A percentile compares a stretch with the other conserved stretches of the same genome.
Evolutionary conservation across 2,329 filamentous ascomycete genomes (phyloP).

Genomic region (Cercospora canescens): DNA sequence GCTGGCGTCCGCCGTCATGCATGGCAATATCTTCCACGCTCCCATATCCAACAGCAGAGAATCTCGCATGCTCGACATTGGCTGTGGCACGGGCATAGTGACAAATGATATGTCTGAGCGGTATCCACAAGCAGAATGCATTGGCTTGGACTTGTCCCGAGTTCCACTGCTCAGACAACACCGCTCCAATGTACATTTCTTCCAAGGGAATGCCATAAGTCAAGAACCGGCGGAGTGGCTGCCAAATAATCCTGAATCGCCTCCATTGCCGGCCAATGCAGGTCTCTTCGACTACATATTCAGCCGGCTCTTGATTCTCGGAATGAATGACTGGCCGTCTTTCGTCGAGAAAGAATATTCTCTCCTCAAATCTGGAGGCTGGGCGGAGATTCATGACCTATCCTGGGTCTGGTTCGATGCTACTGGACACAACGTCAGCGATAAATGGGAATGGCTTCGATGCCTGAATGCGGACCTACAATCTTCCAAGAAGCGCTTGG

Average conservation of each 20-base stretch:
- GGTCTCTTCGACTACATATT: constrained; percentile 25
- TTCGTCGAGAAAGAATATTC: constrained; percentile 18
- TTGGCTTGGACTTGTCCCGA: constrained; percentile 36
- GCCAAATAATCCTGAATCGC: not conserved
- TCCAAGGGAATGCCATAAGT: constrained; percentile 16
- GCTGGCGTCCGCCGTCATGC: constrained; percentile 23
- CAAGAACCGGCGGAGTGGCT: constrained; percentile 11
- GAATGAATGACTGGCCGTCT: constrained; percentile 25
- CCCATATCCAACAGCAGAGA: not conserved
- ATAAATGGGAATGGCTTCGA: constrained; percentile 12
- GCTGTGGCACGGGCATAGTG: constrained; percentile 32
- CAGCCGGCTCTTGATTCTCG: constrained; percentile 23
- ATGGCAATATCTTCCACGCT: constrained; percentile 19
- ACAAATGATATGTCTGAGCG: constrained; percentile 28
- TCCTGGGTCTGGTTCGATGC: constrained; percentile 11
- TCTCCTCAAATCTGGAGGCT: constrained; percentile 26
- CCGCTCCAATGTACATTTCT: constrained; percentile 7
- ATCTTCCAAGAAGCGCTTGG: not conserved
- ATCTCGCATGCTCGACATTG: constrained; percentile 8
- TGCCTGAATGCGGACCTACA: not conserved
- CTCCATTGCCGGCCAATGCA: not conserved
- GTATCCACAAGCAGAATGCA: constrained; percentile 32
- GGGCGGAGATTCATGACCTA: constrained; percentile 27
- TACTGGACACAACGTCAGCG: constrained; percentile 6
- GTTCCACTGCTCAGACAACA: constrained; percentile 13